These are phyloP conservation scores for Calcarisporium arbuscula DNA, from an alignment of 2,329 filamentous ascomycete species.

Conservation along the genomic window DNA sequence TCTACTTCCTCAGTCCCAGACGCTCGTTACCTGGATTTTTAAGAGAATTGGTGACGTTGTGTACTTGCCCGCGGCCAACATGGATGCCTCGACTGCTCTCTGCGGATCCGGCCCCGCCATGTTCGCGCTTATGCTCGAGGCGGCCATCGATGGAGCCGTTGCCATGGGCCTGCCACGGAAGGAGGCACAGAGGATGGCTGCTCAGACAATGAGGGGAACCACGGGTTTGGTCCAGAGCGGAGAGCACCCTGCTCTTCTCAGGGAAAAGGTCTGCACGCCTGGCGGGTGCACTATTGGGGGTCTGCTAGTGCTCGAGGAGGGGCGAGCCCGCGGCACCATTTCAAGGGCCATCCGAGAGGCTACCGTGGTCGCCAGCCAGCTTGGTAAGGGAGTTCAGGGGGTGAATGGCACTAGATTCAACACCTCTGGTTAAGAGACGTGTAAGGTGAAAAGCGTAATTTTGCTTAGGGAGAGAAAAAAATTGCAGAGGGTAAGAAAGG, in stretches of 20 bases:
- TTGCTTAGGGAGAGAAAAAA: no score
- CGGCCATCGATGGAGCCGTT: conserved; percentile 68
- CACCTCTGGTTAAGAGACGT: conserved; percentile 8
- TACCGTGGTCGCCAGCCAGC: conserved; percentile 60
- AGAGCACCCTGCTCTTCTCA: conserved; percentile 68
- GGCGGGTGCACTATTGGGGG: conserved; percentile 75
- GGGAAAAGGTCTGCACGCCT: conserved; percentile 71
- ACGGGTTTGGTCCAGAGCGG: conserved; percentile 62
- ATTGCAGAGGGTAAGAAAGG: no score
- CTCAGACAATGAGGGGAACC: conserved; percentile 71
- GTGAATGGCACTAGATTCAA: conserved; percentile 28
- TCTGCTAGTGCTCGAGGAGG: conserved; percentile 67
- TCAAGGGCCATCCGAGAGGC: conserved; percentile 65
- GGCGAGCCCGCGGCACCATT: conserved; percentile 59
- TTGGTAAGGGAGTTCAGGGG: conserved; percentile 36
- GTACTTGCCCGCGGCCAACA: conserved; percentile 57
- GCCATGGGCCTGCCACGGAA: conserved; percentile 70
- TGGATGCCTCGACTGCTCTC: conserved; percentile 69
- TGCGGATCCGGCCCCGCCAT: conserved; percentile 72
- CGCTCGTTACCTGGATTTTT: conserved; percentile 71
- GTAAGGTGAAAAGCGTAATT: no score
- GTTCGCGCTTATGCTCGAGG: conserved; percentile 69
- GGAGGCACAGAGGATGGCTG: conserved; percentile 71
- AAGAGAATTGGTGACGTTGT: conserved; percentile 65
- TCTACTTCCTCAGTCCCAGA: conserved; percentile 44